These are phyloP conservation scores for Fusarium buharicum DNA, from an alignment of 2,329 filamentous ascomycete genomes.

Conservation along the genomic window DNA sequence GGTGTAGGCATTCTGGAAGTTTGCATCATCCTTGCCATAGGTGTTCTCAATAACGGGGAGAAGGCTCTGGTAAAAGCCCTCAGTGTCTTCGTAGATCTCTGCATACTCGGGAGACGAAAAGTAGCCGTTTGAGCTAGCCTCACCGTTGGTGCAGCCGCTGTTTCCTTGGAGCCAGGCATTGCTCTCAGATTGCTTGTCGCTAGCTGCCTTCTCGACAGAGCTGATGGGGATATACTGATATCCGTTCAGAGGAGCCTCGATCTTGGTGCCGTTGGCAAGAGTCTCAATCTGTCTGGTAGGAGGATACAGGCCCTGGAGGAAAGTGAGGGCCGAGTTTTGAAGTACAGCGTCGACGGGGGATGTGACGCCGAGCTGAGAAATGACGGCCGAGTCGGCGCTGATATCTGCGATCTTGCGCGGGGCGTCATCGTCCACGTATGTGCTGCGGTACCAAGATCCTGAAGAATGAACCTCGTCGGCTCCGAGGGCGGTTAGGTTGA, in stretches of 20 bases:
- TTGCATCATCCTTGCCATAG: slow-evolving; percentile 57
- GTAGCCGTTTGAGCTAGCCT: slow-evolving; percentile 66
- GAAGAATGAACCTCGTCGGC: slow-evolving; percentile 78
- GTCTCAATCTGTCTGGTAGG: slow-evolving; percentile 71
- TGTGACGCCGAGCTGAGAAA: slow-evolving; percentile 76
- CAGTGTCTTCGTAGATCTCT: slow-evolving; percentile 60
- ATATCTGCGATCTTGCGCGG: slow-evolving; percentile 72
- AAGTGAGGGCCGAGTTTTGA: slow-evolving; percentile 80
- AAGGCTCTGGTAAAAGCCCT: slow-evolving; percentile 67
- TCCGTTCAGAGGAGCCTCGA: slow-evolving; percentile 76
- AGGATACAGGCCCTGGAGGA: slow-evolving; percentile 88
- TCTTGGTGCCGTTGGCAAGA: slow-evolving; percentile 75
- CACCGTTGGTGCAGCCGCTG: slow-evolving; percentile 65
- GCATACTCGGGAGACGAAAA: slow-evolving; percentile 60
- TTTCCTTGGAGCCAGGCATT: slow-evolving; percentile 68
- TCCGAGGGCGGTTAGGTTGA: slow-evolving; percentile 81
- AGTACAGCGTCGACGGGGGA: slow-evolving; percentile 81
- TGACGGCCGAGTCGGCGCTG: slow-evolving; percentile 71
- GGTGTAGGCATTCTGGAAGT: slow-evolving; percentile 70
- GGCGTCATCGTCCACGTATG: slow-evolving; percentile 74
- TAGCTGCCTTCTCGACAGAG: slow-evolving; percentile 64
- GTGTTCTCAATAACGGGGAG: slow-evolving; percentile 66
- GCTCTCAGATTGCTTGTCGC: slow-evolving; percentile 65
- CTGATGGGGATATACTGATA: slow-evolving; percentile 87
- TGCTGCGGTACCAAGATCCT: slow-evolving; percentile 78